Base-by-base conservation (phyloP, 371 early-diverging fungal species). In the Entomophthora muscae region DNA sequence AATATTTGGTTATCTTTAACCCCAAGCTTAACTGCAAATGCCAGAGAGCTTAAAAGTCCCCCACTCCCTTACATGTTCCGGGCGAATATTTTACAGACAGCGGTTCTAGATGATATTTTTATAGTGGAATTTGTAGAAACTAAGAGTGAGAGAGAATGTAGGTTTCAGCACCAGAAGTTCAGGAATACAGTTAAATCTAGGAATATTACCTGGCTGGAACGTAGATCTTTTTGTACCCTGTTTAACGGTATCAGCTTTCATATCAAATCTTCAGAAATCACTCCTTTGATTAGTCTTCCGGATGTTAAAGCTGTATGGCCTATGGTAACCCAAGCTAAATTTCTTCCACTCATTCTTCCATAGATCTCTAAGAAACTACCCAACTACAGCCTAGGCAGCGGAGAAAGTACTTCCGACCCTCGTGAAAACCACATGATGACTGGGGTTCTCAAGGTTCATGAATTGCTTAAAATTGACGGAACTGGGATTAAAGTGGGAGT, bases 401-500 rank as follows among this genome's bases (percentile, higher is more conserved):
- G 23, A 3, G 3, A 3, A 7, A 10, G 3, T 22, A n/a, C 23
- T 13, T 22, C 22, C 22, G 54, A 54, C 24, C 54, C 54, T 3
- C 7, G 5, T 23, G 54, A 54, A 7, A 54, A 54, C 24, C 23
- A 54, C 22, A 3, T 5, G 3, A 22, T 54, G 23, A 54, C 54
- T 54, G 54, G 54, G 22, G 54, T 54, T 13, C 22, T 5, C 22
- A n/a, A 23, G 5, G 23, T 23, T 54, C 54, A 54, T 22, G 24
- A 54, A 5, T 22, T 22, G 54, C 23, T 54, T 5, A n/a, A n/a
- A 26, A 22, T 10, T 13, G 23, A 54, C 24, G 88, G 87, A n/a
- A 74, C 73, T 58, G 83, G 85, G 10, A 70, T 86, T 69, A 82
- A 78, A 65, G 83, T 89, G 33, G 82, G 72, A 61, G 66, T 78